Conservation (phyloP, 1,284 basidiomycete species). For the Inonotus obliquus region DNA sequence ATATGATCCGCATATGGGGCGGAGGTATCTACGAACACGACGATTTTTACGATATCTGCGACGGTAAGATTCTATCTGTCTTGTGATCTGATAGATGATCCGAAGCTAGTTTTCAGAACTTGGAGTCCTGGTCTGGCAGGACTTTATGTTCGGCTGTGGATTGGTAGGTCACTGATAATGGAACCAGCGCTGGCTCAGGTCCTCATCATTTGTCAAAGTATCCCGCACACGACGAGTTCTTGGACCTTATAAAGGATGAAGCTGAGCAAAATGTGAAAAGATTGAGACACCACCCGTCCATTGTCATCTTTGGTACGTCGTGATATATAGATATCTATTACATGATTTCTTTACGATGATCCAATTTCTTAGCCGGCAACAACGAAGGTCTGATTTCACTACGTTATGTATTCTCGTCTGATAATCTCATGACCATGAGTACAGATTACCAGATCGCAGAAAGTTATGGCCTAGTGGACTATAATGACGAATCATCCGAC, state of each 20-base stretch:
- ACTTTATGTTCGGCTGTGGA: slow-evolving; percentile 48
- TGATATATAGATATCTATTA: background rate
- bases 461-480: slow-evolving; percentile 71
- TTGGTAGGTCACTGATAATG: slow-evolving; percentile 37
- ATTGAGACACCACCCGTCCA: slow-evolving; percentile 41
- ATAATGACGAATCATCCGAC: slow-evolving; percentile 75
- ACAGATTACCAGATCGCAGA: slow-evolving; percentile 82
- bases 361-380: slow-evolving; percentile 63
- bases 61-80: slow-evolving; percentile 18
- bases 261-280: slow-evolving; percentile 39
- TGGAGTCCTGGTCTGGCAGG: slow-evolving; percentile 54
- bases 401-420: background rate
- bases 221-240: slow-evolving; percentile 39
- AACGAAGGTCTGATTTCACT: slow-evolving; percentile 60
- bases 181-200: background rate
- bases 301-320: slow-evolving; percentile 74
- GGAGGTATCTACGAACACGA: slow-evolving; percentile 46
- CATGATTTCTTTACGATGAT: slow-evolving; percentile 10
- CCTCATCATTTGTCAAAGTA: slow-evolving; percentile 28
- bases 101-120: slow-evolving; percentile 45
- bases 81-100: background rate
- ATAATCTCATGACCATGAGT: background rate
- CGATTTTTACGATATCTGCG: slow-evolving; percentile 39
- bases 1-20: slow-evolving; percentile 47
- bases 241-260: slow-evolving; percentile 36